Evolutionary conservation across 2,329 filamentous ascomycete species (phyloP).

Genomic region (Drechslera avenae): DNA sequence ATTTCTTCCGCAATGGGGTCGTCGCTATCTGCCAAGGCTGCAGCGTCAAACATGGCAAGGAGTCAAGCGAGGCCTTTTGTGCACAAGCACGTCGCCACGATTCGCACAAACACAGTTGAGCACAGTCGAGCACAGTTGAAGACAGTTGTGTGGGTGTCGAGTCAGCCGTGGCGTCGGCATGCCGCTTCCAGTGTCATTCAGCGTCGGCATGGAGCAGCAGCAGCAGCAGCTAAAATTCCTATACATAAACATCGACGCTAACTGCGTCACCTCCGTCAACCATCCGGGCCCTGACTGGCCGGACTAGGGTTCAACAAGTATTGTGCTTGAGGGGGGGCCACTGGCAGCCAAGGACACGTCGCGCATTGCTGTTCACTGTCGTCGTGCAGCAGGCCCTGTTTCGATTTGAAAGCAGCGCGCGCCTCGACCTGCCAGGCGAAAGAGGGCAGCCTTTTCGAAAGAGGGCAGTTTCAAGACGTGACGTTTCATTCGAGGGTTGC

Average conservation of each 20-base stretch:
- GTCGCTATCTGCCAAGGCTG: constrained; percentile 25
- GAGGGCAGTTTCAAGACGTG: constrained; percentile 17
- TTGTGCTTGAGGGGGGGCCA: constrained; percentile 5
- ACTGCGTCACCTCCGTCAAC: constrained; percentile 6
- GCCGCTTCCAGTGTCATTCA: constrained; percentile 30
- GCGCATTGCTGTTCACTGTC: constrained; percentile 8
- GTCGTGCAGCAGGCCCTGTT: constrained; percentile 20
- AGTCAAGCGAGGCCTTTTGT: constrained; percentile 11
- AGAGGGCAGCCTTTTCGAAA: constrained; percentile 15
- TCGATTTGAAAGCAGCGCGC: constrained; percentile 15
- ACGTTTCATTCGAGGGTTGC: constrained; percentile 17
- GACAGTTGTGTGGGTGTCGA: constrained; percentile 10
- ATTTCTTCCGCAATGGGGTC: constrained; percentile 12
- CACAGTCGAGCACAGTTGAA: no score
- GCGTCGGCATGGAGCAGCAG: constrained; percentile 23
- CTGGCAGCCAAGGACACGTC: constrained; percentile 8
- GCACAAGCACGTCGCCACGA: neutral
- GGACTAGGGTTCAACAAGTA: constrained; percentile 20
- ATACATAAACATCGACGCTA: constrained; percentile 17
- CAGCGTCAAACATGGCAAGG: constrained; percentile 18
- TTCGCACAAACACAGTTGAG: neutral
- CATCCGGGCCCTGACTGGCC: constrained; percentile 29
- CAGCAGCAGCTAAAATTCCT: neutral
- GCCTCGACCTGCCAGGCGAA: constrained; percentile 9
- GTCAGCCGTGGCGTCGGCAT: constrained; percentile 30